phyloP scores from a whole-genome alignment of 2,329 filamentous ascomycete genomes.

The Fusarium piperis region DNA sequence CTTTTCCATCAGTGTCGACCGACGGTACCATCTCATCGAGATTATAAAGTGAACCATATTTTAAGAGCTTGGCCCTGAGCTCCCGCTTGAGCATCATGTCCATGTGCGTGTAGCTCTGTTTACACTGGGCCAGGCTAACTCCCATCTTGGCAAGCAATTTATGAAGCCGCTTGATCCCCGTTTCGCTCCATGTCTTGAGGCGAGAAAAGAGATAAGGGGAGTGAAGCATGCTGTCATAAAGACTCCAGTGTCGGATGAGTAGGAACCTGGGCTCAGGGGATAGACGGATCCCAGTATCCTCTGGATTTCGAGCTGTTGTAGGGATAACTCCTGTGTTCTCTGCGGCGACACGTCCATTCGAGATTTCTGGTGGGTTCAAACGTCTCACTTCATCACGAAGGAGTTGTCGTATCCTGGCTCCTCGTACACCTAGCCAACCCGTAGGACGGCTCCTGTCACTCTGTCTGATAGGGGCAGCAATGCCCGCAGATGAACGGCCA shows the following conservation, averaged over 20 bases:
- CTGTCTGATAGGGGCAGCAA: slow-evolving; percentile 68
- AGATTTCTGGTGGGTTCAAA: slow-evolving; percentile 81
- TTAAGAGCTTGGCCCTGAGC: slow-evolving; percentile 83
- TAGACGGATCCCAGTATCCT: slow-evolving; percentile 89
- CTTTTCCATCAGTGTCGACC: slow-evolving; percentile 74
- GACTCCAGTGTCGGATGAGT: slow-evolving; percentile 92
- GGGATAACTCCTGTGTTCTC: slow-evolving; percentile 86
- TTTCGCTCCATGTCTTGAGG: slow-evolving; percentile 93
- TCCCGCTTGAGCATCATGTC: slow-evolving; percentile 95
- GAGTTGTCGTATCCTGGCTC: slow-evolving; percentile 84
- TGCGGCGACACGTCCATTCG: slow-evolving; percentile 68
- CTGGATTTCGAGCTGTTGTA: slow-evolving; percentile 86
- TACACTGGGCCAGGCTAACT: slow-evolving; percentile 90
- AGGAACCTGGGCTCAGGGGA: slow-evolving; percentile 95
- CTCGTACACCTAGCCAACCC: slow-evolving; percentile 84
- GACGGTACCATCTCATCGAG: slow-evolving; percentile 92
- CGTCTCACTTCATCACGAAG: slow-evolving; percentile 93
- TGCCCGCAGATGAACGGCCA: slow-evolving; percentile 82
- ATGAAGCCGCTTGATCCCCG: slow-evolving; percentile 86
- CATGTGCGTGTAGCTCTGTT: slow-evolving; percentile 97
- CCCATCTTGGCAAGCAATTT: slow-evolving; percentile 99
- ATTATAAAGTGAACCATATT: slow-evolving; percentile 93
- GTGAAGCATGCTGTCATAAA: slow-evolving; percentile 98
- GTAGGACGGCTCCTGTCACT: slow-evolving; percentile 67
- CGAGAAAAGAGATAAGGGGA: slow-evolving; percentile 93